These are phyloP conservation scores for Edaphochlamys debaryana DNA, from an alignment of 139 green algal species.

Conservation along the genomic window DNA sequence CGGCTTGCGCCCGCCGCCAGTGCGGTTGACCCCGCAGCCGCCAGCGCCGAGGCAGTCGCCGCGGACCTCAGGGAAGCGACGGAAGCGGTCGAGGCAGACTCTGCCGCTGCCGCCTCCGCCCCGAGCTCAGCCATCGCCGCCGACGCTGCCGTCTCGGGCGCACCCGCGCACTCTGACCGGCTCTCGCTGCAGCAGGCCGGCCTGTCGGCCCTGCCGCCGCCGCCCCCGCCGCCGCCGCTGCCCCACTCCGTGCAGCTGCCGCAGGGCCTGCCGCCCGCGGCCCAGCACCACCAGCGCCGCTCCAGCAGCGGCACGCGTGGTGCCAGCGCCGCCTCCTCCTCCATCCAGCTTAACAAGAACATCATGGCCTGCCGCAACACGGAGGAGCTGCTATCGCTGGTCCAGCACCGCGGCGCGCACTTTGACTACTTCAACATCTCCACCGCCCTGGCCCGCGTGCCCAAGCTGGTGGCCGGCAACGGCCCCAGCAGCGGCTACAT, in stretches of 20 bases:
- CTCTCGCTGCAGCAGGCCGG: too few relatives aligned
- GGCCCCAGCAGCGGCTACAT: not conserved
- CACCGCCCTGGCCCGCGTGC: slow-evolving; percentile 73
- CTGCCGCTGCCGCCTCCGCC: too few relatives aligned
- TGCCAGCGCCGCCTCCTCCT: not conserved
- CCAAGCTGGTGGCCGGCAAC: slow-evolving; percentile 61
- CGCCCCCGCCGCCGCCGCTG: not conserved
- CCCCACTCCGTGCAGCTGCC: not conserved
- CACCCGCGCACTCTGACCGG: too few relatives aligned
- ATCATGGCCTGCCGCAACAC: slow-evolving; percentile 51
- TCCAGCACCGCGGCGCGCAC: slow-evolving; percentile 49
- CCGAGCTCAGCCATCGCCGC: too few relatives aligned
- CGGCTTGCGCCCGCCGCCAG: too few relatives aligned
- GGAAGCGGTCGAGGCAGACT: too few relatives aligned
- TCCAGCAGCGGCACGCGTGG: not conserved
- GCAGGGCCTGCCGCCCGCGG: not conserved
- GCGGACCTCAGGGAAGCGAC: too few relatives aligned
- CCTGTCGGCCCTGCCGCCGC: too few relatives aligned
- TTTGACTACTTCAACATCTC: slow-evolving; percentile 81
- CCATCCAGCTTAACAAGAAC: slow-evolving; percentile 55
- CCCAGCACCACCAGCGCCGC: not conserved
- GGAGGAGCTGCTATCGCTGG: slow-evolving; percentile 60
- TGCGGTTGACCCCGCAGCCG: too few relatives aligned
- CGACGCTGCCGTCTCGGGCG: too few relatives aligned
- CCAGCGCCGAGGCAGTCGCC: too few relatives aligned